These are phyloP conservation scores for Draba incana DNA, from an alignment of 345 rosid species.

Conservation along the genomic window DNA sequence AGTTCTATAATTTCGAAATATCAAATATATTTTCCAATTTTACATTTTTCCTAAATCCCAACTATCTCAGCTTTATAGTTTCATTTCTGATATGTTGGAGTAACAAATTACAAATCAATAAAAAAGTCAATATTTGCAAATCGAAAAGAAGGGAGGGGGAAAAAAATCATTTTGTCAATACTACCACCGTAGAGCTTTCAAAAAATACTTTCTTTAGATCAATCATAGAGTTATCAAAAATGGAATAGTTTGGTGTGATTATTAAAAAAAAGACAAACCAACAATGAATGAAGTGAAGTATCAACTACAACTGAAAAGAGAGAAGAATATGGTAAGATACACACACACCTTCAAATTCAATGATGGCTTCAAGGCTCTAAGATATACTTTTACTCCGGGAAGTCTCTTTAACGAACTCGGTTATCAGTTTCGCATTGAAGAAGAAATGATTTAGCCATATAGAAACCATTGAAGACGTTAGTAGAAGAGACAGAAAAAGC, in stretches of 20 bases:
- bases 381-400: conserved; percentile 32
- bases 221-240: conserved; percentile 25
- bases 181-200: too few relatives aligned
- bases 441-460: conserved; percentile 3
- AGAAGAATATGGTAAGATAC: conserved; percentile 14
- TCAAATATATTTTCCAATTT: too few relatives aligned
- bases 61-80: too few relatives aligned
- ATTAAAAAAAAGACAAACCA: conserved; percentile 22
- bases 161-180: too few relatives aligned
- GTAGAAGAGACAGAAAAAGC: conserved; percentile 28
- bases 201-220: conserved; percentile 1
- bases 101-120: too few relatives aligned
- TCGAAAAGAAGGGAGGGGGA: too few relatives aligned
- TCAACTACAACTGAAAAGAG: conserved; percentile 22
- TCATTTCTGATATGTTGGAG: too few relatives aligned
- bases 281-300: conserved; percentile 34
- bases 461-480: conserved; percentile 3
- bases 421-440: conserved; percentile 54
- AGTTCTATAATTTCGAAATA: too few relatives aligned
- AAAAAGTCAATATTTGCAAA: too few relatives aligned
- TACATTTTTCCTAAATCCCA: too few relatives aligned
- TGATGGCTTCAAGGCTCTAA: conserved; percentile 14
- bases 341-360: conserved; percentile 7
- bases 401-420: conserved; percentile 60
- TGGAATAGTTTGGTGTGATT: conserved; percentile 15